Conservation (phyloP, 2,329 filamentous ascomycete genomes). For the Colletotrichum cordylinicola region DNA sequence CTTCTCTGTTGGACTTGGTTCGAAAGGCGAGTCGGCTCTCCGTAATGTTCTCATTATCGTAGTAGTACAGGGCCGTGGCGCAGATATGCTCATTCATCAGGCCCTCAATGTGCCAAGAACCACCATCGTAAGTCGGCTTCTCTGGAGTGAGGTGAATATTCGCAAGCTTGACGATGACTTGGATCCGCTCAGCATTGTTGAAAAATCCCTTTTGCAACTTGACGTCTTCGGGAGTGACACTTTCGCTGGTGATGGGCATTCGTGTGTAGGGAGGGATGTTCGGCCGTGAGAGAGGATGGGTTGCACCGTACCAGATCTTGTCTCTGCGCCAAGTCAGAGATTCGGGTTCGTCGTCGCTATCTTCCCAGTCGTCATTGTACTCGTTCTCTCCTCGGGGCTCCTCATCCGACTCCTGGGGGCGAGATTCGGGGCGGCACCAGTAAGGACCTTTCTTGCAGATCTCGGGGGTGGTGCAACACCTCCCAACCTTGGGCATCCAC, state of each 20-base stretch:
- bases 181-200: constrained; percentile 43
- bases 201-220: constrained; percentile 34
- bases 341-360: constrained; percentile 23
- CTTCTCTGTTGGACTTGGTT: constrained; percentile 39
- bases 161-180: constrained; percentile 69
- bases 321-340: constrained; percentile 19
- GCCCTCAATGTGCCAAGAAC: constrained; percentile 62
- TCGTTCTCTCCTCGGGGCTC: constrained; percentile 14
- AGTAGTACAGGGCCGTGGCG: constrained; percentile 68
- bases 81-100: constrained; percentile 67
- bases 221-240: constrained; percentile 24
- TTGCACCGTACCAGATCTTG: constrained; percentile 31
- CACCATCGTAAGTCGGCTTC: constrained; percentile 57
- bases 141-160: constrained; percentile 66
- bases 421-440: constrained; percentile 22
- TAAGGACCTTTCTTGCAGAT: constrained; percentile 17
- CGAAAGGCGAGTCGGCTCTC: constrained; percentile 56
- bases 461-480: constrained; percentile 24
- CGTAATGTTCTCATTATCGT: constrained; percentile 65
- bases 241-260: neutral
- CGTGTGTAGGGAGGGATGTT: neutral
- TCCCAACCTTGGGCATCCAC: neutral
- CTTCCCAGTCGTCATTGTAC: constrained; percentile 17
- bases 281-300: constrained; percentile 27
- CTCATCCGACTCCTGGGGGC: constrained; percentile 32